Evolutionary conservation across 164 flowering plant genomes (phyloP).

Genomic region (Dillenia turbinata): DNA sequence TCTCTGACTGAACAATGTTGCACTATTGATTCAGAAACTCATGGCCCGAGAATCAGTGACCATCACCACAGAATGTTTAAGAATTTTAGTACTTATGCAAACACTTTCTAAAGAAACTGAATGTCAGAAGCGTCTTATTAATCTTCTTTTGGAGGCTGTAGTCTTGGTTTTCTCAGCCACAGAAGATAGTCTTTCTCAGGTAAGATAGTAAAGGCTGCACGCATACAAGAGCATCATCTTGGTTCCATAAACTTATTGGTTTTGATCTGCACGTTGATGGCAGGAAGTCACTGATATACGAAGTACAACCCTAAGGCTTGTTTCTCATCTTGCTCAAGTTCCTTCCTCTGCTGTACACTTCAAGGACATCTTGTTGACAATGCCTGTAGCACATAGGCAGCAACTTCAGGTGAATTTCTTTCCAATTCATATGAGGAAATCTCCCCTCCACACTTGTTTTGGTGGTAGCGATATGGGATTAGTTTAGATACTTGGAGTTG

Average conservation of each 20-base stretch:
- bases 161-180: slow-evolving; percentile 53
- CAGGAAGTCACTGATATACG: slow-evolving; percentile 72
- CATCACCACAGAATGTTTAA: slow-evolving; percentile 66
- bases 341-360: slow-evolving; percentile 64
- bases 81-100: slow-evolving; percentile 67
- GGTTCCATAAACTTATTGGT: not conserved
- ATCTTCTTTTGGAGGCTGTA: slow-evolving; percentile 66
- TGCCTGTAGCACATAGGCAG: slow-evolving; percentile 66
- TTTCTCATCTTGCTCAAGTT: slow-evolving; percentile 83
- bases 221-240: not conserved
- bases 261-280: not conserved
- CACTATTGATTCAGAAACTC: slow-evolving; percentile 52
- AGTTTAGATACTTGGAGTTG: no score
- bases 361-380: slow-evolving; percentile 70
- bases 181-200: slow-evolving; percentile 45
- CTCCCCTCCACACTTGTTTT: no score
- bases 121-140: slow-evolving; percentile 53
- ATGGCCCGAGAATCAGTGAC: slow-evolving; percentile 49
- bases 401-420: slow-evolving; percentile 69
- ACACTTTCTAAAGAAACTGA: slow-evolving; percentile 50
- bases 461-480: no score
- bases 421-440: no score
- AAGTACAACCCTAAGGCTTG: slow-evolving; percentile 55
- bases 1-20: slow-evolving; percentile 2
- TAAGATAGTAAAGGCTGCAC: slow-evolving; percentile 9